Base-by-base conservation (phyloP, 257 asterid genomes). In the Osmanthus fragrans region DNA sequence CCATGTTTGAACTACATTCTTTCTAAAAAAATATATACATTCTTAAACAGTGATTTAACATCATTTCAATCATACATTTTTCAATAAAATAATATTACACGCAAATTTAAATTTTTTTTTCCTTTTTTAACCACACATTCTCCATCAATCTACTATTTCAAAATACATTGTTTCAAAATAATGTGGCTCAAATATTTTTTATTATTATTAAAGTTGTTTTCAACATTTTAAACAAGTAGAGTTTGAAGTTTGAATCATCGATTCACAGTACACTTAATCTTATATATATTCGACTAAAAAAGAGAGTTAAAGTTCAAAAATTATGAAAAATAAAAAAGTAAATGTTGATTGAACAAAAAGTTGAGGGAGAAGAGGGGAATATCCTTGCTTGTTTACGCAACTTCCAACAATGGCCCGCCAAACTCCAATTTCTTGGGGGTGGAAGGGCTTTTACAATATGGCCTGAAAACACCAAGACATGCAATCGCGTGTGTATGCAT, bases 401-500 rank as follows among this genome's bases (percentile, higher is more conserved):
- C 68, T 60, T 60, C 33, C 68, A 23, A 21, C 3, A 58, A 49
- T 78, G 87, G 85, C 80, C 87, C 88, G 77, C 88, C 39, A 86
- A 86, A 27, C 70, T 83, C 90, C 84, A 85, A 77, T n/a, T 73
- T 78, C 78, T 77, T 78, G 65, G 82, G 84, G 84, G 71, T 60
- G 64, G 73, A 76, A 49, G 27, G 51, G 70, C 32, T 77, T 72
- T 81, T 73, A 47, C 60, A 85, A 83, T 82, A 76, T 74, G 85
- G 76, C 95, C 80, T 82, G 86, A 82, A 82, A 86, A 87, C 87
- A 81, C 82, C 84, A 68, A 83, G 60, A 80, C 85, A 85, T 63
- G 68, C 80, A 71, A 73, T 70, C 75, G 83, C 86, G 79, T 80
- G 81, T 83, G 77, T 78, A 58, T 77, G 80, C 34, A 72, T 77